Conservation (phyloP, 768 basidiomycete genomes). For the Hortiboletus campestris region DNA sequence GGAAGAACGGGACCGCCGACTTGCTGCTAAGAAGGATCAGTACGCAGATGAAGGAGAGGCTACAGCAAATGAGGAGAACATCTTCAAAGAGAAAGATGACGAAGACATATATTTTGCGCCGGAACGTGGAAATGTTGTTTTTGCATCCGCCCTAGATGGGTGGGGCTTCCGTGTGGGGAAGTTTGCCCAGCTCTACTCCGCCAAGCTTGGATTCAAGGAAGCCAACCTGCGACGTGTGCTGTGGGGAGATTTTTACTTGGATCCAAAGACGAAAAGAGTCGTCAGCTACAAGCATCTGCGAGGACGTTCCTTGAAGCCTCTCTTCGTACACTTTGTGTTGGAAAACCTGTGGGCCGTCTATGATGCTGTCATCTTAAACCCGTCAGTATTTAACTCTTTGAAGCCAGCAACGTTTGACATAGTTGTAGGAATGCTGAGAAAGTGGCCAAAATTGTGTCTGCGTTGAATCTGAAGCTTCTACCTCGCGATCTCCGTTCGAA, state of each 20-base stretch:
- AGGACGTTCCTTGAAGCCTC: conserved; percentile 84
- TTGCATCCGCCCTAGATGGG: conserved; percentile 93
- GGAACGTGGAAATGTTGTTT: conserved; percentile 92
- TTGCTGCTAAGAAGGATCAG: conserved; percentile 72
- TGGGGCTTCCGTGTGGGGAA: conserved; percentile 96
- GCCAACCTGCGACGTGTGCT: conserved; percentile 78
- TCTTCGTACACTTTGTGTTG: conserved; percentile 96
- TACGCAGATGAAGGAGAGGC: conserved; percentile 66
- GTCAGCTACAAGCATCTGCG: conserved; percentile 88
- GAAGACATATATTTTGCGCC: conserved; percentile 98
- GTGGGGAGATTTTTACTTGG: conserved; percentile 98
- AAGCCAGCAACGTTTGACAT: conserved; percentile 10
- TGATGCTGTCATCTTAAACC: conserved; percentile 82
- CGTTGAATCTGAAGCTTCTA: conserved; percentile 78
- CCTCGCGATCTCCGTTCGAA: conserved; percentile 91
- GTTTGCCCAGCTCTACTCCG: conserved; percentile 90
- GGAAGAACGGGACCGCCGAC: conserved; percentile 83
- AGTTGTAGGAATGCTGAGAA: conserved; percentile 79
- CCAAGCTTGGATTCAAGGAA: conserved; percentile 90
- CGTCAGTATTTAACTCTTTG: conserved; percentile 54
- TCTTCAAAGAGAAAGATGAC: conserved; percentile 94
- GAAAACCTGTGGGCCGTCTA: conserved; percentile 99
- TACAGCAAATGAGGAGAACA: conserved; percentile 54
- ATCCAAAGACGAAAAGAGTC: conserved; percentile 92
- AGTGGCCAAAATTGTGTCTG: conserved; percentile 79